Evolutionary conservation across 2,329 filamentous ascomycete genomes (phyloP), one percentile per base, ranked within the genome.

Genomic region (Aspergillus sp.): DNA sequence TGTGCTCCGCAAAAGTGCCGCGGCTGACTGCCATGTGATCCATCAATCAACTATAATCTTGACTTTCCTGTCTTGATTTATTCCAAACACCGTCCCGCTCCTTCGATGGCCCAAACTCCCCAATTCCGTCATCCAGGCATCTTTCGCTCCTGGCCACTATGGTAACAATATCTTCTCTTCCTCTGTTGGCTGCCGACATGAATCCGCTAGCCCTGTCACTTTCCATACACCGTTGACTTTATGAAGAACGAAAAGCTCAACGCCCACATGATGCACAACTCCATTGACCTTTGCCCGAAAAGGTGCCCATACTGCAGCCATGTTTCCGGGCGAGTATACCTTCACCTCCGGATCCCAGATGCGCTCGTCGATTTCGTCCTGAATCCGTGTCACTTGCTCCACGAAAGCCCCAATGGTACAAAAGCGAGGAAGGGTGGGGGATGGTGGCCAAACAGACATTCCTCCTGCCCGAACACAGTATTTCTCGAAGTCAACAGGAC

Each of bases 311-410:
- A 74, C 72, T 6, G 70, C 66, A 12, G 72, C 72, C 28, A 75
- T 53, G 61, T 71, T 71, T 8, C 70, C 70, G 2, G 53, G 54
- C 43, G 69, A 70, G 13, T 72, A 65, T 1, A 75, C 63, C 59
- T 71, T 74, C 15, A 76, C 71, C 48, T 74, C 70, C 1, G 71
- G 71, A 45, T 74, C 67, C 72, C 72, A 75, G 36, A 74, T 75
- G 1, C 69, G 68, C 61, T 76, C 74, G 28, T 75, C 63, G 45
- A 75, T 72, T n/a, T 72, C 69, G 25, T 70, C 71, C 55, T 67
- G 61, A 12, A 75, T 57, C 10, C 65, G 65, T 0, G 67, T 56
- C 39, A 75, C 65, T 21, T 73, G 69, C 60, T 75, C 72, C 49
- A 75, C 70, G 47, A 74, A 75, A 9, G 71, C 67, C 2, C 72